These are phyloP conservation scores for Cubamyces lactineus DNA, from an alignment of 768 basidiomycete genomes.

Conservation along the genomic window DNA sequence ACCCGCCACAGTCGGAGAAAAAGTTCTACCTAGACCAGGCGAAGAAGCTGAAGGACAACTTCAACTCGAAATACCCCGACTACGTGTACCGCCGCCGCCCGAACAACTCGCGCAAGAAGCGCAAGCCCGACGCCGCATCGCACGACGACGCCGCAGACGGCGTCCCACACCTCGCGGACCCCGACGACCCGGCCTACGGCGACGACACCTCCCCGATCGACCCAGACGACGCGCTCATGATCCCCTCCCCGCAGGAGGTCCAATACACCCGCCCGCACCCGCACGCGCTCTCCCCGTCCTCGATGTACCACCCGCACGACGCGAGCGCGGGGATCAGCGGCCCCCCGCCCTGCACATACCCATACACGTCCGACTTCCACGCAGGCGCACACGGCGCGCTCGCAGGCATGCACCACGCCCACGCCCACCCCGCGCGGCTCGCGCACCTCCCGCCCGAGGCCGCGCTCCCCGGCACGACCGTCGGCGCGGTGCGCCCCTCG, in stretches of 20 bases:
- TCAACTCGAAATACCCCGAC: constrained; percentile 86
- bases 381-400: neutral
- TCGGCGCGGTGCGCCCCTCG: constrained; percentile 14
- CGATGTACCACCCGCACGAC: constrained; percentile 25
- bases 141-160: constrained; percentile 35
- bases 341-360: constrained; percentile 14
- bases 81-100: constrained; percentile 88
- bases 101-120: constrained; percentile 79
- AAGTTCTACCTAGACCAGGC: constrained; percentile 89
- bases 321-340: constrained; percentile 1
- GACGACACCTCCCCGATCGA: constrained; percentile 48
- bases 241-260: constrained; percentile 28
- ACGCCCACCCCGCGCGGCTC: neutral
- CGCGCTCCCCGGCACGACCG: constrained; percentile 7
- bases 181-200: constrained; percentile 35
- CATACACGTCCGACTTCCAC: constrained; percentile 22
- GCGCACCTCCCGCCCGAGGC: constrained; percentile 12
- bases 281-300: constrained; percentile 20
- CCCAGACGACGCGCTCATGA: constrained; percentile 28
- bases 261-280: constrained; percentile 27
- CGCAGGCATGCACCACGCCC: no score
- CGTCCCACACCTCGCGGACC: constrained; percentile 36
- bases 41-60: constrained; percentile 81
- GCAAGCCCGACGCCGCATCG: constrained; percentile 41
- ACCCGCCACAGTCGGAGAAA: constrained; percentile 64